Evolutionary conservation across 352 stramenopile genomes (phyloP).

Genomic region (Globisporangium lucens): DNA sequence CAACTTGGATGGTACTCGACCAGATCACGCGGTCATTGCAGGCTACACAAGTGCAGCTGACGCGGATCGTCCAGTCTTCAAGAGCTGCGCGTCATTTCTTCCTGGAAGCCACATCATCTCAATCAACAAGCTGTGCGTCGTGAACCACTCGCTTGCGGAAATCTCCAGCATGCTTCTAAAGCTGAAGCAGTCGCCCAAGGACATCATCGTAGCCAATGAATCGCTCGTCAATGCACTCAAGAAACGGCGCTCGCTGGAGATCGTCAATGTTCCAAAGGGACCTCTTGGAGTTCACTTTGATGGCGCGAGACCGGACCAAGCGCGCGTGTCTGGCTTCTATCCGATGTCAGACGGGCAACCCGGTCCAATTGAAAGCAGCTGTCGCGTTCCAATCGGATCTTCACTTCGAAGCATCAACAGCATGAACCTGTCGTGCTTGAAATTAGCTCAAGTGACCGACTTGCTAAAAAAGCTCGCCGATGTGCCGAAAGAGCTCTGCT

Average conservation of each 20-base stretch:
- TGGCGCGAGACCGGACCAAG: constrained; percentile 20
- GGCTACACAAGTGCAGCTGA: constrained; percentile 42
- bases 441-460: constrained; percentile 28
- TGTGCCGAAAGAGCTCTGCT: constrained; percentile 35
- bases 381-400: constrained; percentile 31
- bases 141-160: constrained; percentile 33
- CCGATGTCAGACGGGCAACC: constrained; percentile 22
- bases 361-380: constrained; percentile 33
- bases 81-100: constrained; percentile 31
- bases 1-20: constrained; percentile 37
- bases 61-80: constrained; percentile 35
- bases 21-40: constrained; percentile 33
- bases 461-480: constrained; percentile 49
- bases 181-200: constrained; percentile 32
- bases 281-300: constrained; percentile 52
- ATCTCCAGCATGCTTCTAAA: constrained; percentile 46
- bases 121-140: constrained; percentile 67
- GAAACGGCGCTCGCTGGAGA: constrained; percentile 7
- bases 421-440: constrained; percentile 54
- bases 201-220: constrained; percentile 45
- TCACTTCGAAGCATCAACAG: constrained; percentile 46
- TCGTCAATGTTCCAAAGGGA: constrained; percentile 31
- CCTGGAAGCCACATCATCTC: constrained; percentile 51
- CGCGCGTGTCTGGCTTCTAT: constrained; percentile 45
- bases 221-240: constrained; percentile 28